These are phyloP conservation scores for Capillidium rhysosporum DNA, from an alignment of 371 early-diverging fungal genomes.

Conservation along the genomic window DNA sequence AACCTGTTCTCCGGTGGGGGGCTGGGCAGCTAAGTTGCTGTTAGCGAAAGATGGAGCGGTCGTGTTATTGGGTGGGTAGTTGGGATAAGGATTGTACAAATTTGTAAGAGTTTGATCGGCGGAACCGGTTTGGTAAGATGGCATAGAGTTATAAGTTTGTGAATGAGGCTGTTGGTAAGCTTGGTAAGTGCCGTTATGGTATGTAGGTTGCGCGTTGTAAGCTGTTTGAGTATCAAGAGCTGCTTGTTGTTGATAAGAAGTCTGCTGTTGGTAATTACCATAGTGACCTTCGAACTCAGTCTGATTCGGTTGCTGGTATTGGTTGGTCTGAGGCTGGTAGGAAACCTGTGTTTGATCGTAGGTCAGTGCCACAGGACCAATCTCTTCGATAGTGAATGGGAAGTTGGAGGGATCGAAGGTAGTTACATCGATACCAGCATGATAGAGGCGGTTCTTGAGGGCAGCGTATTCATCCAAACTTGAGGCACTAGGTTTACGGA, in stretches of 20 bases:
- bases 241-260: constrained; percentile 10
- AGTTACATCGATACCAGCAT: constrained; percentile 28
- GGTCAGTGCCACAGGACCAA: constrained; percentile 11
- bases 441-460: constrained; percentile 54
- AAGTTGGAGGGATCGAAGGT: constrained; percentile 27
- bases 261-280: constrained; percentile 10
- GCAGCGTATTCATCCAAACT: constrained; percentile 34
- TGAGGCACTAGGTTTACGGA: constrained; percentile 13
- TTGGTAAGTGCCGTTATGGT: constrained; percentile 11
- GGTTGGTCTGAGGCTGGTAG: background rate
- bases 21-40: background rate
- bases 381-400: constrained; percentile 35
- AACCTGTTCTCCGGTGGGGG: background rate
- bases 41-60: background rate
- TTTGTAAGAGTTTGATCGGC: background rate
- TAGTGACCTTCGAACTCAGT: constrained; percentile 4
- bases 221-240: constrained; percentile 1
- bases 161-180: constrained; percentile 11
- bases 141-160: constrained; percentile 4
- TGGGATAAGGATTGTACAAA: constrained; percentile 4
- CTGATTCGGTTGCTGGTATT: constrained; percentile 1
- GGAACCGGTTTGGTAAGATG: constrained; percentile 7
- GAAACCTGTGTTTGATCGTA: constrained; percentile 1
- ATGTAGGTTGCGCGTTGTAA: constrained; percentile 8
- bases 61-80: background rate